Percentiles rank a stretch among this genome's conserved stretches.
Evolutionary conservation across 768 basidiomycete species (phyloP).

Genomic region (Auricularia auricula-judae): DNA sequence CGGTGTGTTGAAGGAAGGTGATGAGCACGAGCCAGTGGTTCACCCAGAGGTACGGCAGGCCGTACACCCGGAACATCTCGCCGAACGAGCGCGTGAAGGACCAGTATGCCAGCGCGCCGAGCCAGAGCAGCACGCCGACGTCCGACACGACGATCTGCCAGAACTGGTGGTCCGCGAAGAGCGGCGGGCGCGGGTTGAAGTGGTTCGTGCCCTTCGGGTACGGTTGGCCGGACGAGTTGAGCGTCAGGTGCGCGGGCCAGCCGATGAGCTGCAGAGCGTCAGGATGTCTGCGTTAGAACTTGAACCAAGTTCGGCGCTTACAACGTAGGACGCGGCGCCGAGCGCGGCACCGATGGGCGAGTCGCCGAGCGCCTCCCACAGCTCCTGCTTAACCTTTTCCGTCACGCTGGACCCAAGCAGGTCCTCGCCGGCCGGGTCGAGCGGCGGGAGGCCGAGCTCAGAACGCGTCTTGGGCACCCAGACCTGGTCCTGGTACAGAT

Average conservation of each 20-base stretch:
- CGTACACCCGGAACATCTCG: constrained; percentile 67
- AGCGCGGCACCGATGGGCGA: constrained; percentile 66
- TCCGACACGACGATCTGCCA: constrained; percentile 72
- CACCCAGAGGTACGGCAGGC: constrained; percentile 85
- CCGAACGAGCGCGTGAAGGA: constrained; percentile 53
- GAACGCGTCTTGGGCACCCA: constrained; percentile 89
- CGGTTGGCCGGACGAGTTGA: constrained; percentile 78
- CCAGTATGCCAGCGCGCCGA: constrained; percentile 44
- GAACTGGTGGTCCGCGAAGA: constrained; percentile 79
- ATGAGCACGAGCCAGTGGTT: constrained; percentile 95
- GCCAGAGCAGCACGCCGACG: constrained; percentile 67
- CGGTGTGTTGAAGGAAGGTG: constrained; percentile 98
- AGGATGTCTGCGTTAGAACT: not conserved
- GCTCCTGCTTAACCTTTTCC: constrained; percentile 55
- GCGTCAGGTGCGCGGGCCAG: constrained; percentile 75
- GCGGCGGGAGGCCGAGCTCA: constrained; percentile 47
- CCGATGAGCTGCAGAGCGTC: constrained; percentile 46
- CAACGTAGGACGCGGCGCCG: constrained; percentile 47
- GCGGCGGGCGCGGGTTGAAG: constrained; percentile 64
- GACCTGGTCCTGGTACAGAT: constrained; percentile 92
- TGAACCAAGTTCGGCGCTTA: constrained; percentile 20
- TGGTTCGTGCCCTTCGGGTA: constrained; percentile 80
- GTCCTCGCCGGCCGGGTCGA: constrained; percentile 61
- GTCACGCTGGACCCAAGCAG: constrained; percentile 51
- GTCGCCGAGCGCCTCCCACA: constrained; percentile 84